These are phyloP conservation scores for Pistacia integerrima DNA, from an alignment of 345 rosid genomes.

Conservation along the genomic window DNA sequence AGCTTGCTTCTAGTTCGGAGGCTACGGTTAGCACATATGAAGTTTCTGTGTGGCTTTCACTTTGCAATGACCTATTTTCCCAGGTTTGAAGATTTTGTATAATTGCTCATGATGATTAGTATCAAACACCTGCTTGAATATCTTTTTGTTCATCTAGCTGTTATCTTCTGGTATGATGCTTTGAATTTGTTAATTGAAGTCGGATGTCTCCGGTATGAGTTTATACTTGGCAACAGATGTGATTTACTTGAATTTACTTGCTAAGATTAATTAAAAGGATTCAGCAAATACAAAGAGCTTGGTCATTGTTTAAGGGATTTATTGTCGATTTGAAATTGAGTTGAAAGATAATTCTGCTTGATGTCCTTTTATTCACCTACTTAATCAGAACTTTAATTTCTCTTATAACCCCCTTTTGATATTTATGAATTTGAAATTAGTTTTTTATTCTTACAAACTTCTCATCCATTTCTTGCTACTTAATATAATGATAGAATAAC, in stretches of 20 bases:
- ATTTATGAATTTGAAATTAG: too few relatives aligned
- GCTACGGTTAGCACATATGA: constrained; percentile 57
- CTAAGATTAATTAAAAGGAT: too few relatives aligned
- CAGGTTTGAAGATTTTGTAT: constrained; percentile 48
- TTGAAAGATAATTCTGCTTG: too few relatives aligned
- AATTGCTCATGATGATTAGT: not conserved
- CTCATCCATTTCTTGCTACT: too few relatives aligned
- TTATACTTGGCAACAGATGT: not conserved
- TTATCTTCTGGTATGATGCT: not conserved
- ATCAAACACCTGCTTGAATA: not conserved
- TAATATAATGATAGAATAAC: too few relatives aligned
- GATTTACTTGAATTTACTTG: too few relatives aligned
- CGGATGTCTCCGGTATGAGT: not conserved
- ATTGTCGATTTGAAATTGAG: too few relatives aligned
- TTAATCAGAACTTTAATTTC: not conserved
- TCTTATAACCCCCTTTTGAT: not conserved
- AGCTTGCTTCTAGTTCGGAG: constrained; percentile 65
- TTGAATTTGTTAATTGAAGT: not conserved
- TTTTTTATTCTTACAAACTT: not conserved
- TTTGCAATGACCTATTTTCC: constrained; percentile 97
- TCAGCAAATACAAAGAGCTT: too few relatives aligned
- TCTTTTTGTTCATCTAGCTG: not conserved
- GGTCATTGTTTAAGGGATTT: too few relatives aligned
- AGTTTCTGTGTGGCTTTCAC: constrained; percentile 86
- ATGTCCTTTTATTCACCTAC: too few relatives aligned